Evolutionary conservation across 495 filamentous ascomycete genomes (phyloP).

Genomic region (Tuber aestivum): DNA sequence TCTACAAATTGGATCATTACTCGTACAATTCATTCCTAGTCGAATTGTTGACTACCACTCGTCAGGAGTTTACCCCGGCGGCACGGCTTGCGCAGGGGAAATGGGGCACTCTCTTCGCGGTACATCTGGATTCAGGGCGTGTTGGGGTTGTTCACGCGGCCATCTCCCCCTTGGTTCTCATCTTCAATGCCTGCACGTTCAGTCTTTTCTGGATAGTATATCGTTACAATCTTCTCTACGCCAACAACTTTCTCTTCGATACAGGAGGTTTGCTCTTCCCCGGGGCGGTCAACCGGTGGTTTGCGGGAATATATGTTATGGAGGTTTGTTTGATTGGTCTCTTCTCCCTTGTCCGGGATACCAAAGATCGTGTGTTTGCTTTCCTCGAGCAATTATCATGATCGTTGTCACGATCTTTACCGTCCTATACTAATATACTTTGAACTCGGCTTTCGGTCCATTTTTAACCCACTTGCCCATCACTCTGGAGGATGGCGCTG

Average conservation of each 20-base stretch:
- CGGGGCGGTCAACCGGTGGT: constrained; percentile 88
- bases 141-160: constrained; percentile 91
- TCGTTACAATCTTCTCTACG: constrained; percentile 93
- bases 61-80: constrained; percentile 82
- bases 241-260: constrained; percentile 82
- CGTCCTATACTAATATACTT: constrained; percentile 68
- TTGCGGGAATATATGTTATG: constrained; percentile 92
- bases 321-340: constrained; percentile 84
- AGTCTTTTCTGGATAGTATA: constrained; percentile 91
- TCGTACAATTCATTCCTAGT: constrained; percentile 73
- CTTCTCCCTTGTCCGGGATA: constrained; percentile 76
- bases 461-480: constrained; percentile 87
- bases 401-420: constrained; percentile 67
- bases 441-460: constrained; percentile 81
- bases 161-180: constrained; percentile 79
- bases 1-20: constrained; percentile 67
- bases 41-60: constrained; percentile 77
- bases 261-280: constrained; percentile 93
- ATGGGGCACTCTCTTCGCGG: constrained; percentile 92
- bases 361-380: constrained; percentile 55
- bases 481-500: constrained; percentile 90
- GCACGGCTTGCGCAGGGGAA: constrained; percentile 68
- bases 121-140: constrained; percentile 90
- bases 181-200: constrained; percentile 94
- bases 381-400: constrained; percentile 86